Percentiles rank a stretch among this genome's conserved stretches.
Evolutionary conservation across 345 rosid genomes (phyloP).

Genomic region (Ceriops decandra): DNA sequence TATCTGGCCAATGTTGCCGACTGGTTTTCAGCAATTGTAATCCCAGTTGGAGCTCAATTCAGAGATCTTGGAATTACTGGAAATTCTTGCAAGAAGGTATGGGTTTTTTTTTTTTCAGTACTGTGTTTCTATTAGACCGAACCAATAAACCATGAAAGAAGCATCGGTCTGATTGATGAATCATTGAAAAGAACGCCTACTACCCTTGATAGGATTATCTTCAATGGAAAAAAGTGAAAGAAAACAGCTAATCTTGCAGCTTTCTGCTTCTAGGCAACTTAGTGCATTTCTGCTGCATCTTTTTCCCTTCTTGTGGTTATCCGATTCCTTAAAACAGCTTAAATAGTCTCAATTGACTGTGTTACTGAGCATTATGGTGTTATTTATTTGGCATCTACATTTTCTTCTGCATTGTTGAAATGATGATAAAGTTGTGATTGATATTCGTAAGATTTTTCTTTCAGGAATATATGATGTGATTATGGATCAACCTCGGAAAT

Average conservation of each 20-base stretch:
- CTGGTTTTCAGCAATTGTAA: constrained; percentile 63
- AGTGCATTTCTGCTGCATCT: neutral
- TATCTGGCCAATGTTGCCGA: constrained; percentile 55
- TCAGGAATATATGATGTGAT: neutral
- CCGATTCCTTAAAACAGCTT: neutral
- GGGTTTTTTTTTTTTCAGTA: neutral
- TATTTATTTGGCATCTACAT: neutral
- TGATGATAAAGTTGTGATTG: neutral
- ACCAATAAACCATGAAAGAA: no score
- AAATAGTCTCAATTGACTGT: neutral
- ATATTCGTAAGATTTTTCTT: constrained; percentile 1
- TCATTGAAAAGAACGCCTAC: no score
- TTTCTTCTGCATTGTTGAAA: neutral
- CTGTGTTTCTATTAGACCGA: neutral
- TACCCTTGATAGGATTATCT: neutral
- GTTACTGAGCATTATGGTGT: neutral
- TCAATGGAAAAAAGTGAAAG: neutral
- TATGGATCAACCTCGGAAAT: neutral
- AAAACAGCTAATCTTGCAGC: neutral
- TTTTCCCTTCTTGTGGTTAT: neutral
- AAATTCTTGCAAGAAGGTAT: constrained; percentile 53
- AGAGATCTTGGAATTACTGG: constrained; percentile 49
- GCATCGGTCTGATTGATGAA: no score
- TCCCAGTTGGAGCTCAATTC: constrained; percentile 77
- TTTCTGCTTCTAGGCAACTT: neutral